Evolutionary conservation across 2,329 filamentous ascomycete genomes (phyloP).

Genomic region (Sporothrix phasma): DNA sequence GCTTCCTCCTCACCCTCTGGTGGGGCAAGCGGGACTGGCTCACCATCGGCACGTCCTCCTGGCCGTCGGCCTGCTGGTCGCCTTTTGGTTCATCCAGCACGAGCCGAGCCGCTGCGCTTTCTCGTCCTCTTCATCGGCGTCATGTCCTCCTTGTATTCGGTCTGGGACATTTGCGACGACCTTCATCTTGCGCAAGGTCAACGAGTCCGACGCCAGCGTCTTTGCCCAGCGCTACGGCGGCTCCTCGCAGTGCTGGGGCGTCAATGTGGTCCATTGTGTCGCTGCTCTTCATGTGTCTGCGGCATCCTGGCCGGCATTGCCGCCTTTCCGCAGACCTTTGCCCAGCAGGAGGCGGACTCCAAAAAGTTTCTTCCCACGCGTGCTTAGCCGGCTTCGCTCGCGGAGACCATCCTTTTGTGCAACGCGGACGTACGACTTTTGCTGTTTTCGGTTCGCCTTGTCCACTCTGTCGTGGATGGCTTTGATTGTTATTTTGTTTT

Average conservation of each 20-base stretch:
- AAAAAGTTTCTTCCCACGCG: conserved; percentile 50
- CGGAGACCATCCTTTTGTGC: too few relatives aligned
- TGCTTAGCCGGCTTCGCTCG: too few relatives aligned
- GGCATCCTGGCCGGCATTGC: conserved; percentile 69
- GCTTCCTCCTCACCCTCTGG: conserved; percentile 71
- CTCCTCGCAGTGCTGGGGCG: conserved; percentile 70
- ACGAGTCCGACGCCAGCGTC: conserved; percentile 67
- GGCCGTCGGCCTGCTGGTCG: conserved; percentile 60
- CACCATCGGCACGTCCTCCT: conserved; percentile 61
- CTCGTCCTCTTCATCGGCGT: conserved; percentile 67
- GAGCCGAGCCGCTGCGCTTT: conserved; percentile 63
- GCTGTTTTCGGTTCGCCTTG: too few relatives aligned
- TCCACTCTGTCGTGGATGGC: too few relatives aligned
- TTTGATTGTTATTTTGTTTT: too few relatives aligned
- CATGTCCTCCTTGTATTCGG: conserved; percentile 70
- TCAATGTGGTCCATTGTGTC: conserved; percentile 70
- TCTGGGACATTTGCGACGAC: conserved; percentile 81
- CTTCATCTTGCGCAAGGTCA: conserved; percentile 71
- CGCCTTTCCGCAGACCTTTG: conserved; percentile 61
- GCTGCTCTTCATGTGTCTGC: conserved; percentile 57
- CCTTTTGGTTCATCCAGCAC: conserved; percentile 71
- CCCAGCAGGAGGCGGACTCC: conserved; percentile 59
- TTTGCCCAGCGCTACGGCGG: conserved; percentile 71
- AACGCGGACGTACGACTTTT: too few relatives aligned
- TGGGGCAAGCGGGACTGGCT: conserved; percentile 73